Percentiles rank a stretch among this genome's conserved stretches.
Evolutionary conservation across 148 eudicot species (phyloP).

Genomic region (Arbutus unedo): DNA sequence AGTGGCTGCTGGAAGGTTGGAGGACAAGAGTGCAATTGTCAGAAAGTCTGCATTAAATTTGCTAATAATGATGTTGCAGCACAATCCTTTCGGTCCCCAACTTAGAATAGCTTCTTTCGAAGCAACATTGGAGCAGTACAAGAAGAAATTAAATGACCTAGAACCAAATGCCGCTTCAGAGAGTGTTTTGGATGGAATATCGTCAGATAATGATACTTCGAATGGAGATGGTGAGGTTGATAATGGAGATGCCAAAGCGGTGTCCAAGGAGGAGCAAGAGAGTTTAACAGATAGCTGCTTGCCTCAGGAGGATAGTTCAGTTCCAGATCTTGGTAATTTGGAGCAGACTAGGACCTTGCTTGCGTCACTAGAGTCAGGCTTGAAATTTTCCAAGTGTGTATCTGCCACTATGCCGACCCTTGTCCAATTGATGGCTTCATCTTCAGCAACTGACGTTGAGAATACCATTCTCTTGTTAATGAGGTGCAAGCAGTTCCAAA

Average conservation of each 20-base stretch:
- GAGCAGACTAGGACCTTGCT: slow-evolving; percentile 93
- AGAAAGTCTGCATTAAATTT: slow-evolving; percentile 88
- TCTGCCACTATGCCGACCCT: slow-evolving; percentile 82
- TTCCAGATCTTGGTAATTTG: slow-evolving; percentile 90
- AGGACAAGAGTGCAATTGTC: slow-evolving; percentile 90
- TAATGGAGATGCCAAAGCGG: slow-evolving; percentile 31
- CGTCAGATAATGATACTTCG: slow-evolving; percentile 36
- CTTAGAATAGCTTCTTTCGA: slow-evolving; percentile 80
- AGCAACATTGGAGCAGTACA: slow-evolving; percentile 81
- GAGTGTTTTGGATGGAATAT: slow-evolving; percentile 34
- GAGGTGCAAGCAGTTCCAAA: slow-evolving; percentile 93
- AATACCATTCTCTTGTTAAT: slow-evolving; percentile 84
- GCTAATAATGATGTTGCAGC: slow-evolving; percentile 89
- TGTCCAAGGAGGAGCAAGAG: slow-evolving; percentile 42
- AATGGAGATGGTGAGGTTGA: slow-evolving; percentile 62
- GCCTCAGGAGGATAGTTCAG: slow-evolving; percentile 52
- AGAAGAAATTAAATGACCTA: slow-evolving; percentile 70
- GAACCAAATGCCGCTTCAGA: slow-evolving; percentile 49
- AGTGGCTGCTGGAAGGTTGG: slow-evolving; percentile 89
- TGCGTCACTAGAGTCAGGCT: slow-evolving; percentile 92
- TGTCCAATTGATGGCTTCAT: slow-evolving; percentile 93
- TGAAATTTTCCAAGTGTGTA: slow-evolving; percentile 78
- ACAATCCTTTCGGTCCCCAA: slow-evolving; percentile 98
- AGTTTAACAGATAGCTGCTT: slow-evolving; percentile 75
- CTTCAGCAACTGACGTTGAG: slow-evolving; percentile 93